phyloP scores from a whole-genome alignment of 1,284 basidiomycete species.

The Sphaerobolus stellatus region DNA sequence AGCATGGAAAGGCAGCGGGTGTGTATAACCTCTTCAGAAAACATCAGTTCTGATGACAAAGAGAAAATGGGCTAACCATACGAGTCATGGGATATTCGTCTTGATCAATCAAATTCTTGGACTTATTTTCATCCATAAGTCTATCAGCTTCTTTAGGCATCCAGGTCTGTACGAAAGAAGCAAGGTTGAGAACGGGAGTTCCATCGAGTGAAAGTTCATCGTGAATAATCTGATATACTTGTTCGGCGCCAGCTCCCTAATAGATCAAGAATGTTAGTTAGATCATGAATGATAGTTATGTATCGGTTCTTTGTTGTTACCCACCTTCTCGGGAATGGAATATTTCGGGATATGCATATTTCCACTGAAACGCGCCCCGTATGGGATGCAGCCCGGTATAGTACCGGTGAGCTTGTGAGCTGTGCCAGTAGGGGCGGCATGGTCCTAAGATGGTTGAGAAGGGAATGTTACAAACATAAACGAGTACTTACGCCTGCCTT shows the following conservation, averaged over 20 bases:
- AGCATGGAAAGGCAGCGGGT: conserved; percentile 83
- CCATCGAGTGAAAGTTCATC: conserved; percentile 85
- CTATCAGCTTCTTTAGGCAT: conserved; percentile 64
- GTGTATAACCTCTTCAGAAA: conserved; percentile 61
- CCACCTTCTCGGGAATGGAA: conserved; percentile 56
- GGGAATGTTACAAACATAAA: too few relatives aligned
- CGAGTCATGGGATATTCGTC: conserved; percentile 90
- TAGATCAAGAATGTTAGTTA: background rate
- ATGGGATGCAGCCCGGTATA: too few relatives aligned
- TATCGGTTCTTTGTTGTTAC: background rate
- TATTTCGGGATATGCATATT: conserved; percentile 73
- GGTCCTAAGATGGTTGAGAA: too few relatives aligned
- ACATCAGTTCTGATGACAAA: conserved; percentile 1
- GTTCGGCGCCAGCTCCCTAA: conserved; percentile 54
- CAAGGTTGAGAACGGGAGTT: conserved; percentile 77
- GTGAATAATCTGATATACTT: conserved; percentile 80
- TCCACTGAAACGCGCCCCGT: too few relatives aligned
- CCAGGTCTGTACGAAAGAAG: conserved; percentile 68
- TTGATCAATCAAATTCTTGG: conserved; percentile 87
- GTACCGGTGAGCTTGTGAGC: too few relatives aligned
- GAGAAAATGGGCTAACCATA: conserved; percentile 31
- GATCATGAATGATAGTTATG: conserved; percentile 1
- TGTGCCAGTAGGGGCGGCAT: too few relatives aligned
- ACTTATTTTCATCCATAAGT: conserved; percentile 81
- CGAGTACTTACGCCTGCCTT: too few relatives aligned